Conservation (phyloP, 2,329 filamentous ascomycete species). For the Lasiodiplodia theobromae region DNA sequence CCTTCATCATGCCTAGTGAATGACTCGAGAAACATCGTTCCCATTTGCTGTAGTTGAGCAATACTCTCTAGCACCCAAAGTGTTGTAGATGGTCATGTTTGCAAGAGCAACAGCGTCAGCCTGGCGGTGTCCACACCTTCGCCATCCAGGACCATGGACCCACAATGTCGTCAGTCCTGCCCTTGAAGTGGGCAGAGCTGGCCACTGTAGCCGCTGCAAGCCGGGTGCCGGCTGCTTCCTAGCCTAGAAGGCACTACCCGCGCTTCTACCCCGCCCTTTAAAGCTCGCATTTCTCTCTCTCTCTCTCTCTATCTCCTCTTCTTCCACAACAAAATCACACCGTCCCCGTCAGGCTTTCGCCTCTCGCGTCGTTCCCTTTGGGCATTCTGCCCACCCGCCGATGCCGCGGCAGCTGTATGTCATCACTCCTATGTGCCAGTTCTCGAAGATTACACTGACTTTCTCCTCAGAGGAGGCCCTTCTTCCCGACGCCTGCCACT, state of each 20-base stretch:
- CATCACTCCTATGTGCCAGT: neutral
- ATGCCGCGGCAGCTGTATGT: neutral
- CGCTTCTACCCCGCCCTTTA: neutral
- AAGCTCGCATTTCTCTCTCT: neutral
- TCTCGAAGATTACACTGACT: neutral
- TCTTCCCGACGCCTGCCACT: neutral
- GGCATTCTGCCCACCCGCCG: too few species aligned
- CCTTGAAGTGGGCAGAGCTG: neutral
- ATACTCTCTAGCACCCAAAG: too few species aligned
- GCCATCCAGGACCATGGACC: neutral
- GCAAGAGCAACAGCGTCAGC: too few species aligned
- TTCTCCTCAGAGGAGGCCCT: neutral
- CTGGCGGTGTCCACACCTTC: neutral
- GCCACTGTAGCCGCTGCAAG: neutral
- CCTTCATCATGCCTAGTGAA: too few species aligned
- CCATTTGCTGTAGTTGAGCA: too few species aligned
- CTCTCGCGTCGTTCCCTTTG: too few species aligned
- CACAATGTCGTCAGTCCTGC: neutral
- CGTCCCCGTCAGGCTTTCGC: too few species aligned
- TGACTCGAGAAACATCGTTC: too few species aligned
- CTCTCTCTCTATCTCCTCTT: too few species aligned
- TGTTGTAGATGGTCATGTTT: too few species aligned
- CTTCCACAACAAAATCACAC: too few species aligned
- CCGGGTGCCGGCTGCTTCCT: neutral
- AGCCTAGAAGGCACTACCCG: neutral